These are phyloP conservation scores for Trametes cingulata DNA, from an alignment of 768 basidiomycete genomes.

Conservation along the genomic window DNA sequence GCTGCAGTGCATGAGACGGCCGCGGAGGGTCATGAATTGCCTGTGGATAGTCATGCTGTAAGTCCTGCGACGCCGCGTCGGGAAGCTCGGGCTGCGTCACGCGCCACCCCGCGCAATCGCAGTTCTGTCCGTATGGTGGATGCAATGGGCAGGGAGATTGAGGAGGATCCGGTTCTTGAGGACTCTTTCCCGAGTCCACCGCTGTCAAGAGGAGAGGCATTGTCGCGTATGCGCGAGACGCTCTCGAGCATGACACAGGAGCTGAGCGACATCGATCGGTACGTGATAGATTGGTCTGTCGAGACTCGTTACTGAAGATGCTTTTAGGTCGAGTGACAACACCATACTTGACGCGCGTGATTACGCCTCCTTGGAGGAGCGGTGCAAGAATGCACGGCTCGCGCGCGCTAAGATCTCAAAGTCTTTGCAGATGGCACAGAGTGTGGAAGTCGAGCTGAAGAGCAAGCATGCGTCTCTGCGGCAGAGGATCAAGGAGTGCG, in stretches of 20 bases:
- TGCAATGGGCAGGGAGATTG: constrained; percentile 65
- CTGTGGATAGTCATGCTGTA: background rate
- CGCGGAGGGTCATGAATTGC: background rate
- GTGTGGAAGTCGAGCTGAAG: constrained; percentile 35
- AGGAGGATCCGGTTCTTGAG: constrained; percentile 31
- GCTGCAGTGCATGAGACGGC: background rate
- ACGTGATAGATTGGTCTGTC: constrained; percentile 11
- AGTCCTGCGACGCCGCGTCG: constrained; percentile 6
- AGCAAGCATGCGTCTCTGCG: constrained; percentile 37
- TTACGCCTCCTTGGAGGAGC: constrained; percentile 47
- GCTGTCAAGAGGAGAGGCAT: constrained; percentile 49
- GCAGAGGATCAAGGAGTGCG: constrained; percentile 37
- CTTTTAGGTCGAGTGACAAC: constrained; percentile 40
- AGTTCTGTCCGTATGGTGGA: constrained; percentile 62
- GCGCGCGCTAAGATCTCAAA: constrained; percentile 48
- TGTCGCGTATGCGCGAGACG: constrained; percentile 58
- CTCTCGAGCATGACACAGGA: constrained; percentile 57
- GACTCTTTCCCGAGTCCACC: constrained; percentile 26
- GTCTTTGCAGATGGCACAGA: constrained; percentile 42
- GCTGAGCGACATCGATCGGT: constrained; percentile 63
- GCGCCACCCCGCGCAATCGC: constrained; percentile 34
- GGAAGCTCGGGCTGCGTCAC: constrained; percentile 11
- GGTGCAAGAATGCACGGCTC: constrained; percentile 53
- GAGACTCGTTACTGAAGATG: background rate
- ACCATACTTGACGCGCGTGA: constrained; percentile 47